Conservation (phyloP, 2,329 filamentous ascomycete species). For the Pestalotiopsis sp. region DNA sequence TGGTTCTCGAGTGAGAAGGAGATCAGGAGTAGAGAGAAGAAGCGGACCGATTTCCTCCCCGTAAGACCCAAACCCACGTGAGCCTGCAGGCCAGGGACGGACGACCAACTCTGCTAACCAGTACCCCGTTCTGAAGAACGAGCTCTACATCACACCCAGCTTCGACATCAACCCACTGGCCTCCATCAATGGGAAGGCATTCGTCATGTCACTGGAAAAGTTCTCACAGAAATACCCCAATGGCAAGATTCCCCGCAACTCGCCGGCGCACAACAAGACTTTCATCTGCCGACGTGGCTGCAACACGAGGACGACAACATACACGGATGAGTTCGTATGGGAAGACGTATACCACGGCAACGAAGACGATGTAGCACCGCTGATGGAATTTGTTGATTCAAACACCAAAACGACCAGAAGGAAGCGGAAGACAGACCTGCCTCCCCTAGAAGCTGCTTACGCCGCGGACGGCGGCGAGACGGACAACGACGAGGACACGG, state of each 20-base stretch:
- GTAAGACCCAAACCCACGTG: slow-evolving; percentile 34
- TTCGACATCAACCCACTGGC: slow-evolving; percentile 85
- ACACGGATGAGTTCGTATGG: slow-evolving; percentile 92
- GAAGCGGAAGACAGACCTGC: slow-evolving; percentile 26
- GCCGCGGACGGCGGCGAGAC: slow-evolving; percentile 25
- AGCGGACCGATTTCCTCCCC: slow-evolving; percentile 74
- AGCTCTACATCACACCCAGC: slow-evolving; percentile 86
- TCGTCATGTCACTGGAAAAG: slow-evolving; percentile 68
- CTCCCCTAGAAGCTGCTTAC: slow-evolving; percentile 31
- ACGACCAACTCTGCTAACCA: neutral
- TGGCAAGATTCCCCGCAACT: slow-evolving; percentile 71
- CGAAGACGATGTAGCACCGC: slow-evolving; percentile 61
- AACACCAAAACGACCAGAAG: slow-evolving; percentile 73
- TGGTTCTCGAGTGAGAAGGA: slow-evolving; percentile 96
- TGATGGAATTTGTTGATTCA: slow-evolving; percentile 68
- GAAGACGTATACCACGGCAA: slow-evolving; percentile 76
- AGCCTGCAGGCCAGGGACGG: too few species aligned
- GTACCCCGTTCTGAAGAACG: slow-evolving; percentile 56
- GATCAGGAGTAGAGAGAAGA: slow-evolving; percentile 80
- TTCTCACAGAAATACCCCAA: slow-evolving; percentile 72
- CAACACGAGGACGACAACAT: slow-evolving; percentile 83
- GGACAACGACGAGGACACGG: slow-evolving; percentile 27
- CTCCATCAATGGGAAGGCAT: slow-evolving; percentile 89
- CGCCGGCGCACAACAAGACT: slow-evolving; percentile 77
- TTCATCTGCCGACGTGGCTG: slow-evolving; percentile 90